phyloP scores from a whole-genome alignment of 352 stramenopile species.

The Globisporangium mamillatum region DNA sequence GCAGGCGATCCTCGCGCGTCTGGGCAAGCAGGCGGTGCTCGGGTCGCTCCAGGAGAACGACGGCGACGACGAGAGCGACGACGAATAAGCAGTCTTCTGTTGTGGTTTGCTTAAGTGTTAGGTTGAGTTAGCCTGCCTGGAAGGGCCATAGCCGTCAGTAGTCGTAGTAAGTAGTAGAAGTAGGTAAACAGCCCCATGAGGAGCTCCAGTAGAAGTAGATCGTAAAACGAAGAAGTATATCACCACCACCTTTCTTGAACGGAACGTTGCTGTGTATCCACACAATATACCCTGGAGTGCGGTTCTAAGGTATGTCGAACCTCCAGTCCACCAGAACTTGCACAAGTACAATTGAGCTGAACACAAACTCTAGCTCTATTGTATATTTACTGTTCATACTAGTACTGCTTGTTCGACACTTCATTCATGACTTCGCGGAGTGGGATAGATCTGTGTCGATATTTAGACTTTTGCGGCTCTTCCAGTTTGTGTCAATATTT shows the following conservation, averaged over 20 bases:
- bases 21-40: slow-evolving; percentile 52
- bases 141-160: neutral
- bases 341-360: no score
- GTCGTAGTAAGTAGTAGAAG: neutral
- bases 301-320: no score
- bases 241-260: neutral
- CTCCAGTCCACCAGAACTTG: no score
- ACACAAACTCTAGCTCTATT: no score
- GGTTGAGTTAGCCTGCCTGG: neutral
- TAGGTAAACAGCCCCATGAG: neutral
- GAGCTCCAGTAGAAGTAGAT: slow-evolving; percentile 1
- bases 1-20: slow-evolving; percentile 33
- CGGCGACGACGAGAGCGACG: slow-evolving; percentile 64
- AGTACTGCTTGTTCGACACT: no score
- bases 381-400: no score
- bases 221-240: neutral
- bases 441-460: no score
- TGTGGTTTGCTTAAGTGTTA: neutral
- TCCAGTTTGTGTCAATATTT: neutral
- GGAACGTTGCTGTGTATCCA: neutral
- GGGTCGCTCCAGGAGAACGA: slow-evolving; percentile 84
- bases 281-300: no score
- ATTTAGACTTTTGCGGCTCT: no score
- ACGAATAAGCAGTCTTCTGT: slow-evolving; percentile 13
- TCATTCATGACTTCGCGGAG: no score